phyloP scores from a whole-genome alignment of 805 yeast genomes.

The Maudiozyma pseudohumilis region DNA sequence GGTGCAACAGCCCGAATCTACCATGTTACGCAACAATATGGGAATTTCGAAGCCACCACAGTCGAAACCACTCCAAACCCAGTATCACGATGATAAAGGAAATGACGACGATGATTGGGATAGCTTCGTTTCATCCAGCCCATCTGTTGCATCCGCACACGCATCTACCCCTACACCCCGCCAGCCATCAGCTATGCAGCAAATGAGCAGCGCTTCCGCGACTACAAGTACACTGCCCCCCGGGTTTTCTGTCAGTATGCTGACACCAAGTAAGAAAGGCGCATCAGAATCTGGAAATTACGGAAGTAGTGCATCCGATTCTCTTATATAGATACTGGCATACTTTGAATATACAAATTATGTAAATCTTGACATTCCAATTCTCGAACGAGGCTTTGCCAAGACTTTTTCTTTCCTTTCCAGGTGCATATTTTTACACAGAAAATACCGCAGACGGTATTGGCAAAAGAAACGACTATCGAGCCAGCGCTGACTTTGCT shows the following conservation, averaged over 20 bases:
- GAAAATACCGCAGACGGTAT: too few species aligned
- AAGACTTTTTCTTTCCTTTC: too few species aligned
- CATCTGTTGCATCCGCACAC: conserved; percentile 8
- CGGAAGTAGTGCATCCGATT: neutral
- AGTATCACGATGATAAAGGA: neutral
- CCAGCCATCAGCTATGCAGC: neutral
- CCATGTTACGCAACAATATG: too few species aligned
- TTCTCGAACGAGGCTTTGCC: too few species aligned
- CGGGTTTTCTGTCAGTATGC: conserved; percentile 31
- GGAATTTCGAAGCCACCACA: too few species aligned
- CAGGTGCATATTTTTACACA: too few species aligned
- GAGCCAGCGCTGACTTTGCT: too few species aligned
- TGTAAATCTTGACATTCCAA: too few species aligned
- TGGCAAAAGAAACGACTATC: too few species aligned
- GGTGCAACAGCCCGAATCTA: too few species aligned
- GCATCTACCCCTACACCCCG: conserved; percentile 1
- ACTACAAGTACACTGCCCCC: conserved; percentile 29
- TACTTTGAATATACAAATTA: too few species aligned
- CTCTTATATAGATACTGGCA: neutral
- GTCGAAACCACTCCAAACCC: too few species aligned
- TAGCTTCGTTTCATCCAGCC: conserved; percentile 22
- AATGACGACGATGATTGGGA: conserved; percentile 23
- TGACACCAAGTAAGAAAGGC: conserved; percentile 27
- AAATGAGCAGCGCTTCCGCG: conserved; percentile 1
- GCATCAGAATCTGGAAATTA: neutral